Evolutionary conservation across 306 rosid genomes (phyloP), one percentile per base, ranked within the genome.

Genomic region (Pyrus communis): DNA sequence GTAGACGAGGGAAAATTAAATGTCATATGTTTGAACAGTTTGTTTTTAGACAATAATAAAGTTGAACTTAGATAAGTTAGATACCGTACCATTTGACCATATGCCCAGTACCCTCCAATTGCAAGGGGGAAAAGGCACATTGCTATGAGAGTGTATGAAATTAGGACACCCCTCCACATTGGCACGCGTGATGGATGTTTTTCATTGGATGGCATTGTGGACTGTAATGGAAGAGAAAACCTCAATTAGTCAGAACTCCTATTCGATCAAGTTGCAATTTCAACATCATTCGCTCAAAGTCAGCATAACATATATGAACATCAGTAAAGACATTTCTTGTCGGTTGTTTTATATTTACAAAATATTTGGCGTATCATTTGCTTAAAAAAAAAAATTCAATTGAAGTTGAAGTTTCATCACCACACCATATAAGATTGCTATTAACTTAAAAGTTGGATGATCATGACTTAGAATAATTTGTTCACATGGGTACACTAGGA

Each of bases 181-280:
- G 88, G 90, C 45, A 84, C 85, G 4, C 84, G 74, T 19, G 90
- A 80, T 22, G 90, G 90, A 51, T 82, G 82, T 43, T 87, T 87
- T 68, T 82, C 86, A 25, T 67, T 87, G 27, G 90, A 87, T 11
- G 90, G 88, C 88, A 87, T 87, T 14, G 88, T 87, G 23, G 78
- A 86, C 90, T 84, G 77, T 46, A 62, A 28, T 22, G 6, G 17
- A 77, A 35, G 42, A 31, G 55, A 25, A 14, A 5, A 28, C 23
- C 31, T 23, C 46, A 15, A 25, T 14, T 17, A 27, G 14, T 40
- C 43, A 42, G 30, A 60, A 74, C 55, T 55, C 55, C 4, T 4
- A 4, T 3, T 23, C 9, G 33, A 63, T 21, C 9, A 25, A 23
- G 23, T 40, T 42, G 77, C 58, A 42, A 3, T 17, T 18, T 17